phyloP scores from a whole-genome alignment of 306 rosid genomes.

The Heteromeles arbutifolia region DNA sequence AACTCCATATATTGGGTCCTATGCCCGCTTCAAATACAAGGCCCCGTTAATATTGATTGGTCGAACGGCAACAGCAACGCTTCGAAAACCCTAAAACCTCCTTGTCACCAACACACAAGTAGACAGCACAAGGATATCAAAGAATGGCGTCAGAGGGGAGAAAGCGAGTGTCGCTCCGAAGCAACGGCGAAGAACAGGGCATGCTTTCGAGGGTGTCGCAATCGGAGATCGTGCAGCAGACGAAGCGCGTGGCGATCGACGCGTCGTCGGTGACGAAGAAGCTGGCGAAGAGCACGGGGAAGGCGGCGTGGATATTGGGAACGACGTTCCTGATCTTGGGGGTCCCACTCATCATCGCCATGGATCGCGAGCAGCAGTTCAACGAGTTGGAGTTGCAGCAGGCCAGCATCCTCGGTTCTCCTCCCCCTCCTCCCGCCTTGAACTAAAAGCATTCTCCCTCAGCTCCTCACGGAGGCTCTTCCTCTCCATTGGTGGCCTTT shows the following conservation, averaged over 20 bases:
- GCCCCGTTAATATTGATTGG: neutral
- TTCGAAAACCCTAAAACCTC: neutral
- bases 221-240: neutral
- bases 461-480: neutral
- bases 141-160: conserved; percentile 23
- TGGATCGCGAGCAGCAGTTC: conserved; percentile 34
- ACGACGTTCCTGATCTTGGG: conserved; percentile 24
- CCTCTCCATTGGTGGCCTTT: neutral
- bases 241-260: conserved; percentile 10
- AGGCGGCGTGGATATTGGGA: conserved; percentile 28
- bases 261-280: conserved; percentile 19
- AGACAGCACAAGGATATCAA: neutral
- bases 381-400: conserved; percentile 29
- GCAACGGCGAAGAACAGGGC: neutral
- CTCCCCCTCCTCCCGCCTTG: neutral
- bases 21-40: neutral
- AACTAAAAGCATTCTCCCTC: neutral
- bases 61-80: neutral
- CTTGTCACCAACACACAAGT: neutral
- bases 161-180: conserved; percentile 6
- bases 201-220: neutral
- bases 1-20: neutral
- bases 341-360: conserved; percentile 26
- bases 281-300: conserved; percentile 29
- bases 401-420: conserved; percentile 19